These are phyloP conservation scores for Hysterangium stoloniferum DNA, from an alignment of 768 basidiomycete genomes.

Conservation along the genomic window DNA sequence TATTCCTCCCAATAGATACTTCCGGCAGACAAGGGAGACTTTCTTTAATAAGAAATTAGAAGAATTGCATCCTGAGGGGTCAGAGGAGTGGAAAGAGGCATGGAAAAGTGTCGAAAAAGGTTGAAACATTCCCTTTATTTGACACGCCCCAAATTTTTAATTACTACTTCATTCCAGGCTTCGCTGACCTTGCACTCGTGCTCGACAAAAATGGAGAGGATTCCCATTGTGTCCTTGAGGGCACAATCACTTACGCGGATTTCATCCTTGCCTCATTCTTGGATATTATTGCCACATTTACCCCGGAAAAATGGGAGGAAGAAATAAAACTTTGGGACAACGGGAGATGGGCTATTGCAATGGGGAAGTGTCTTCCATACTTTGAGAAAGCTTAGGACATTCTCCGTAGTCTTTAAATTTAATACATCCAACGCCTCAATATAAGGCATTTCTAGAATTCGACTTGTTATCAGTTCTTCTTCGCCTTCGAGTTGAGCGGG, in stretches of 20 bases:
- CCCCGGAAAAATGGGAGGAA: slow-evolving; percentile 66
- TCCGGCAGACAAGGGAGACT: slow-evolving; percentile 31
- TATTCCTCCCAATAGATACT: no score
- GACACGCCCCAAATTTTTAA: no score
- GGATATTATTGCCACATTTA: slow-evolving; percentile 67
- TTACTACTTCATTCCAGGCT: no score
- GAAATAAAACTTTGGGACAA: slow-evolving; percentile 53
- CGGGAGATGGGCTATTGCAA: slow-evolving; percentile 67
- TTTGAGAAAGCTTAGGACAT: no score
- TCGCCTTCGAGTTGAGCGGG: no score
- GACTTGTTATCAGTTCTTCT: no score
- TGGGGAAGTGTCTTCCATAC: no score
- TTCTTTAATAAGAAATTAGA: slow-evolving; percentile 24
- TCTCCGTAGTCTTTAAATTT: no score
- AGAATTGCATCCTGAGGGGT: slow-evolving; percentile 27
- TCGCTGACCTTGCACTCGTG: slow-evolving; percentile 53
- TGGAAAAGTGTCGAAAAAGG: slow-evolving; percentile 38
- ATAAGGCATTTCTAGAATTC: no score
- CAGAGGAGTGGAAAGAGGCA: slow-evolving; percentile 19
- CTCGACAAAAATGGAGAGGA: slow-evolving; percentile 51
- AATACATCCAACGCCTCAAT: no score
- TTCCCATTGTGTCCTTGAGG: slow-evolving; percentile 48
- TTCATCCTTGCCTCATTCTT: slow-evolving; percentile 66
- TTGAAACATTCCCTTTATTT: no score
- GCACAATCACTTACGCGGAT: slow-evolving; percentile 62